Evolutionary conservation across 1,284 basidiomycete species (phyloP).

Genomic region (Trametes hirsuta): DNA sequence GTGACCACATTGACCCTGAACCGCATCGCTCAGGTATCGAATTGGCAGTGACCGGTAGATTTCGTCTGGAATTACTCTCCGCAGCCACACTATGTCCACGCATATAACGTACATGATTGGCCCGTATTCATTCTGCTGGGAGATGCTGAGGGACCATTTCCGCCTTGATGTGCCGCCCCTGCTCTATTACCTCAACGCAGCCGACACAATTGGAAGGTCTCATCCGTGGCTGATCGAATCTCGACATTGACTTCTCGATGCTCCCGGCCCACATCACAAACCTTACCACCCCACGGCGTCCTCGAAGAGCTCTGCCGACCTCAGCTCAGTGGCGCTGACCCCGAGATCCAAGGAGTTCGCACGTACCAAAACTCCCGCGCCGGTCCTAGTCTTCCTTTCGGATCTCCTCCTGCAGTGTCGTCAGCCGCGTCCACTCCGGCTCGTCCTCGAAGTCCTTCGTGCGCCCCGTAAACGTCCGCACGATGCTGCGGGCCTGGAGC

Average conservation of each 20-base stretch:
- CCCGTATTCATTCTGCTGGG: constrained; percentile 18
- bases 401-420: constrained; percentile 62
- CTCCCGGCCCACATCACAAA: constrained; percentile 28
- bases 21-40: constrained; percentile 59
- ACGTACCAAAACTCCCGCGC: constrained; percentile 15
- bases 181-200: constrained; percentile 16
- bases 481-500: constrained; percentile 85
- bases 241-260: constrained; percentile 19
- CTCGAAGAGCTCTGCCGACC: constrained; percentile 27
- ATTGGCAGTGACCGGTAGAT: constrained; percentile 45
- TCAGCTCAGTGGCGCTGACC: constrained; percentile 24
- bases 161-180: constrained; percentile 11
- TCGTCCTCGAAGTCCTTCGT: constrained; percentile 87
- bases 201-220: constrained; percentile 21
- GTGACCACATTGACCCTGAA: constrained; percentile 70
- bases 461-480: constrained; percentile 87
- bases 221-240: constrained; percentile 16
- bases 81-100: constrained; percentile 23
- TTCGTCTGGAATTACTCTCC: constrained; percentile 10
- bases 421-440: constrained; percentile 78
- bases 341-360: constrained; percentile 12
- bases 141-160: constrained; percentile 9
- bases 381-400: constrained; percentile 31
- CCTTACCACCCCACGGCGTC: constrained; percentile 23
- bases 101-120: constrained; percentile 28